Conservation (phyloP, 192 early-diverging fungal species). For the Dissophora globulifera region DNA sequence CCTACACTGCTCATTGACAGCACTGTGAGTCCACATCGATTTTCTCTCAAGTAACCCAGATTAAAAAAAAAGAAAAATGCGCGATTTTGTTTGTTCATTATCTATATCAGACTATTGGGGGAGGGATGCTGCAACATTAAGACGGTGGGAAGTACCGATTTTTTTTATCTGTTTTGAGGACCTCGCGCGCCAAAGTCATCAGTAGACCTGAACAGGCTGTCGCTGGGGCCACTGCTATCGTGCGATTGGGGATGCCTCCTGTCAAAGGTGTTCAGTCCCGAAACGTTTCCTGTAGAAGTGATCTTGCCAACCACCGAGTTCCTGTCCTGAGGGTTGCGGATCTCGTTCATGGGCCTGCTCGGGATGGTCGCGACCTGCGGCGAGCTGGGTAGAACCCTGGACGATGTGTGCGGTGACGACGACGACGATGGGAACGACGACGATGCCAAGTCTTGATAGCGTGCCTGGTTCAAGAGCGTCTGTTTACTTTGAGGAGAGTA, state of each 20-base stretch:
- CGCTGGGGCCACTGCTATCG: background rate
- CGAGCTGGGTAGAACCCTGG: background rate
- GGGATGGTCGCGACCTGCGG: slow-evolving; percentile 18
- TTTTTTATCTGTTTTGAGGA: background rate
- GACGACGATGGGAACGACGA: too few species aligned
- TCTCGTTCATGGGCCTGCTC: background rate
- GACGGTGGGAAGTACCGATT: too few species aligned
- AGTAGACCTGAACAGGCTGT: slow-evolving; percentile 18
- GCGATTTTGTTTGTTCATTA: too few species aligned
- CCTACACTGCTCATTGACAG: slow-evolving; percentile 43
- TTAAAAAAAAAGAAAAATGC: too few species aligned
- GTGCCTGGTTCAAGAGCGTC: slow-evolving; percentile 3
- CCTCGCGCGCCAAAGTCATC: slow-evolving; percentile 9
- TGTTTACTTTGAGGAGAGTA: slow-evolving; percentile 28
- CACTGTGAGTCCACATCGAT: slow-evolving; percentile 30
- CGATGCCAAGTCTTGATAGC: slow-evolving; percentile 9
- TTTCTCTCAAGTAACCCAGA: too few species aligned
- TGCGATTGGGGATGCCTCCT: slow-evolving; percentile 27
- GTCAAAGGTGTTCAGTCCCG: slow-evolving; percentile 36
- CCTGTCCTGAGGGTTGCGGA: slow-evolving; percentile 36
- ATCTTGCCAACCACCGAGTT: background rate
- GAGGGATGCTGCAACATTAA: too few species aligned
- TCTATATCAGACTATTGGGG: too few species aligned
- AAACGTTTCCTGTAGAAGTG: slow-evolving; percentile 20
- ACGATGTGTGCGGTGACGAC: background rate